phyloP scores from a whole-genome alignment of 768 basidiomycete genomes.

The Suillus bovinus region DNA sequence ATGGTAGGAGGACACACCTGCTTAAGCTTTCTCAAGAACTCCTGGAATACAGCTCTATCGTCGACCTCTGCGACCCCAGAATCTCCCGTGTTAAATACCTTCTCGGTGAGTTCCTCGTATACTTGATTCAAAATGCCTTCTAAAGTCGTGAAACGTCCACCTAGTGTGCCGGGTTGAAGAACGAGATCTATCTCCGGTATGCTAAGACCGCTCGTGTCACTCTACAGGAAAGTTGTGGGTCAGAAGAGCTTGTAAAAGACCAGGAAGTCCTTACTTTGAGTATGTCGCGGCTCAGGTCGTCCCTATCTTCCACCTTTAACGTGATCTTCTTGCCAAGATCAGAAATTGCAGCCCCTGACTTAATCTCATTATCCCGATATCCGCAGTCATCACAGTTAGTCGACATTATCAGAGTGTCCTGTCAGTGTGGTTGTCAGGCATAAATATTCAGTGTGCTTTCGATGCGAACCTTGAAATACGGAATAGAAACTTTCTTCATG shows the following conservation, averaged over 20 bases:
- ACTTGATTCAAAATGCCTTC: conserved; percentile 94
- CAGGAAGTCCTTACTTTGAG: conserved; percentile 65
- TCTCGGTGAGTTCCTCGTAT: conserved; percentile 91
- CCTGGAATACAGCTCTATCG: conserved; percentile 62
- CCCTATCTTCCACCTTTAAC: conserved; percentile 87
- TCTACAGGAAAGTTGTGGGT: conserved; percentile 44
- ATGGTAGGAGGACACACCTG: conserved; percentile 44
- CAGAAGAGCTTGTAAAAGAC: neutral
- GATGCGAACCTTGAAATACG: conserved; percentile 86
- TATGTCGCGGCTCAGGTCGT: conserved; percentile 91
- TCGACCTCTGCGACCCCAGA: conserved; percentile 41
- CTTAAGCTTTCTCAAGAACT: conserved; percentile 77
- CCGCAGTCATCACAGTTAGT: conserved; percentile 96
- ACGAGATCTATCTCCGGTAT: conserved; percentile 96
- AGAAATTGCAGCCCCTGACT: conserved; percentile 90
- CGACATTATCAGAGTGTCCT: conserved; percentile 99
- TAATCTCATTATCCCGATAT: conserved; percentile 97
- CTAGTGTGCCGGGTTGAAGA: conserved; percentile 89
- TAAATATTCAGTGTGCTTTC: neutral
- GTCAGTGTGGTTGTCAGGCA: neutral
- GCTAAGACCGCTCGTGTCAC: conserved; percentile 85
- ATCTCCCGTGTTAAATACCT: conserved; percentile 78
- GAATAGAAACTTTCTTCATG: conserved; percentile 97
- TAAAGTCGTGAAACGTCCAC: conserved; percentile 95
- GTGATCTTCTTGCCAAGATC: conserved; percentile 86